phyloP scores from a whole-genome alignment of 2,329 filamentous ascomycete genomes.

The Ploettnerulaceae sp. region DNA sequence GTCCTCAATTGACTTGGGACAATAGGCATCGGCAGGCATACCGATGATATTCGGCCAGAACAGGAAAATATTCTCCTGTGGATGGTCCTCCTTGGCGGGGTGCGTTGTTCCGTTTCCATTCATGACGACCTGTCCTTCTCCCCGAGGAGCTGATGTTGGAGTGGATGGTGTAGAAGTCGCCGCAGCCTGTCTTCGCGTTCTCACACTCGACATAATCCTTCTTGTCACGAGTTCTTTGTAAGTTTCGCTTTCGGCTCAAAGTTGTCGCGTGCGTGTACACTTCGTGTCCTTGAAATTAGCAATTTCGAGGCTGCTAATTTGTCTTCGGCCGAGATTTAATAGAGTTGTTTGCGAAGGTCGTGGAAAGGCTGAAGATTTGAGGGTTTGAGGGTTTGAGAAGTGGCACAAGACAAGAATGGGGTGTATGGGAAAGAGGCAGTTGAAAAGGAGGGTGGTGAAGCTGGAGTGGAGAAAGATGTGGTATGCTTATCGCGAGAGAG shows the following conservation, averaged over 20 bases:
- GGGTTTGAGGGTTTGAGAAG: not conserved
- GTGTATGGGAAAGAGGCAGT: conserved; percentile 3
- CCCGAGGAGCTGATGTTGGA: conserved; percentile 26
- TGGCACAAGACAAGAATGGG: conserved; percentile 3
- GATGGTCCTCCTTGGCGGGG: conserved; percentile 36
- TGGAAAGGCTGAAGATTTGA: not conserved
- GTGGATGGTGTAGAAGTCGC: conserved; percentile 28
- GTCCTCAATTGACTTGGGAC: not conserved
- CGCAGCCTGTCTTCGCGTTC: conserved; percentile 32
- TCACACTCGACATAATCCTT: conserved; percentile 30
- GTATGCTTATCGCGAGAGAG: conserved; percentile 12
- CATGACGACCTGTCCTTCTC: conserved; percentile 29
- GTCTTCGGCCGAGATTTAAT: not conserved
- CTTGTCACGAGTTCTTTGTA: conserved; percentile 11
- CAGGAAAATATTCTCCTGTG: conserved; percentile 71
- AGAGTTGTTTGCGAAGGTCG: not conserved
- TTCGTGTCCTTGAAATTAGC: conserved; percentile 8
- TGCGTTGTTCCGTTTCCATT: conserved; percentile 45
- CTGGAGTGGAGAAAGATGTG: conserved; percentile 17
- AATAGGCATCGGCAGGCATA: too few relatives aligned
- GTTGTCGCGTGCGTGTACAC: conserved; percentile 18
- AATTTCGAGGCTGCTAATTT: conserved; percentile 10
- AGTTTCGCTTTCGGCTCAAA: not conserved
- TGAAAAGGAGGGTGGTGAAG: conserved; percentile 26
- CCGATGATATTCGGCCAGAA: conserved; percentile 81